Base-by-base conservation (phyloP, 2,329 filamentous ascomycete species). In the Periconia sp. region DNA sequence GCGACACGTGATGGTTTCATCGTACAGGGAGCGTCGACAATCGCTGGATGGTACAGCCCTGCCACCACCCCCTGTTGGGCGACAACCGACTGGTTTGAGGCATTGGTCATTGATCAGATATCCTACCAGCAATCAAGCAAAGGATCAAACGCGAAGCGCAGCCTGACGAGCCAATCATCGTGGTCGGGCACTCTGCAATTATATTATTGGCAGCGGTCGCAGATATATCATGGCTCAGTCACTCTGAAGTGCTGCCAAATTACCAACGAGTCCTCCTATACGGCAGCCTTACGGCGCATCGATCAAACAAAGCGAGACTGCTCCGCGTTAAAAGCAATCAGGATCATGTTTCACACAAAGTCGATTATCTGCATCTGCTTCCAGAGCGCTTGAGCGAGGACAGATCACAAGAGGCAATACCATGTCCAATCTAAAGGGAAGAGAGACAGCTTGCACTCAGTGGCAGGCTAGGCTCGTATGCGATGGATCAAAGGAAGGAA, bases 151-250 rank as follows among this genome's bases (percentile, higher is more conserved):
- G 46, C 47, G 48, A 50, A 56, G 59, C 49, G 58, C 62, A 56
- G 47, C 47, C 40, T 19, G 41, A 46, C 43, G 52, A 54, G 43
- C 62, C 60, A 69, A 72, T 70, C 57, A 65, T 55, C 43, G 30
- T 9, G 23, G 46, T 47, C n/a, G 35, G 44, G 15, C 31, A 37
- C 20, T 23, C 46, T 56, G 57, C 45, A 61, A 65, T 68, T 70
- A 64, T 68, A 56, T 63, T 61, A 69, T 70, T 71, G 68, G 66
- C 53, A 58, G 57, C 60, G 8, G 23, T 52, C 57, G 54, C 57
- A 57, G 47, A 54, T 37, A 49, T 56, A 50, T 47, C 46, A 44
- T 46, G 56, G 53, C 58, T 55, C 56, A 54, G 17, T 33, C 52
- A 63, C 61, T 65, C 50, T n/a, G n/a, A n/a, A n/a, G 63, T 60